Evolutionary conservation across 345 rosid species (phyloP).

Genomic region (Capsella bursapastoris): DNA sequence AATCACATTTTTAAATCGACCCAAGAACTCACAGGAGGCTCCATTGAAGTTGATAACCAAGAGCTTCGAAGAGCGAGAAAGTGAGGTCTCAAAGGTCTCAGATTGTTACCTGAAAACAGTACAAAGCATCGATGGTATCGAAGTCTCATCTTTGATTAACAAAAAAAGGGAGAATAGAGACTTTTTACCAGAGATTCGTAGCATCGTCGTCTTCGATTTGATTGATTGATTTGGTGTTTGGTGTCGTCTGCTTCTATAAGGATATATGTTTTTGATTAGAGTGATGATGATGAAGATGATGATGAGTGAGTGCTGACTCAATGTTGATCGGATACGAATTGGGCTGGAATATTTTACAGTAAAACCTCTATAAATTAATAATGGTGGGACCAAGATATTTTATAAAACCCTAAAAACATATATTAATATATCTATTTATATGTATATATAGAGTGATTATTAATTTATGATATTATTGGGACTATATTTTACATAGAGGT

Average conservation of each 20-base stretch:
- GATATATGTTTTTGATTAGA: conserved; percentile 7
- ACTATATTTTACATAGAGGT: no score
- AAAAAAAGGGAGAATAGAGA: not conserved
- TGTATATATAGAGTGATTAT: no score
- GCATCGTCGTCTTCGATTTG: conserved; percentile 17
- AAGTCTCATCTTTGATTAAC: not conserved
- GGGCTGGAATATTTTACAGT: not conserved
- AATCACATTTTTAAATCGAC: not conserved
- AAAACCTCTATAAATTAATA: no score
- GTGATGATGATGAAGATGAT: not conserved
- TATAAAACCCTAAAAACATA: no score
- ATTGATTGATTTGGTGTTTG: not conserved
- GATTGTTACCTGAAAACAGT: conserved; percentile 55
- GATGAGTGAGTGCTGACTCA: conserved; percentile 40
- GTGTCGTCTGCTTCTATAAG: not conserved
- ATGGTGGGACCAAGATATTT: no score
- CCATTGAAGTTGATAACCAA: conserved; percentile 62
- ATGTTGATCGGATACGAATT: not conserved
- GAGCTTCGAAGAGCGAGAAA: conserved; percentile 45
- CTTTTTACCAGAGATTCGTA: conserved; percentile 33
- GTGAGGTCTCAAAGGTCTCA: conserved; percentile 56
- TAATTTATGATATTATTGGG: no score
- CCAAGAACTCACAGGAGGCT: conserved; percentile 56
- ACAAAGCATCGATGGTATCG: conserved; percentile 24
- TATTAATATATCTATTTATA: no score